Base-by-base conservation (phyloP, 768 basidiomycete species). In the Lactifluus subvellereus region DNA sequence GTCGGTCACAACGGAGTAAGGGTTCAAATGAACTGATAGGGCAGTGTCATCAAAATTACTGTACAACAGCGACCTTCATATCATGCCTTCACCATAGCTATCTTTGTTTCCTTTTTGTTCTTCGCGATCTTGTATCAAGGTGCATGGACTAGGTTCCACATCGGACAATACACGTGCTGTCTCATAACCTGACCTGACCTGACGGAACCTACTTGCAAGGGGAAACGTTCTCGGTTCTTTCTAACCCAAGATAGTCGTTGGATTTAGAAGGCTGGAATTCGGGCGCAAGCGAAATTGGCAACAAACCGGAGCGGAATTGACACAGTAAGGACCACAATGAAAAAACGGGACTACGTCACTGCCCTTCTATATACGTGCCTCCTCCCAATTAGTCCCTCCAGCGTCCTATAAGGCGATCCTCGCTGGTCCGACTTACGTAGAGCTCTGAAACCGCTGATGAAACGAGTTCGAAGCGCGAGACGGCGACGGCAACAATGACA, bases 1-100 rank as follows among this genome's bases (percentile, higher is more conserved):
- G 69, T 73, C 73, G 18, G 73, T 74, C 63, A 74, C 73, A 51
- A 71, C 70, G 27, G 73, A 74, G 70, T 74, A 71, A 67, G 43
- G 22, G 61, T 20, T 10, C 13, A 32, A 58, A 22, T 30, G n/a
- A 18, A 9, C 13, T 48, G 16, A 32, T 22, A 13, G 18, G 13
- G 18, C 30, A 18, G 37, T 48, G 58, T 53, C 40, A 30, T 51
- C 32, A 54, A 35, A 63, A 30, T 53, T 55, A 32, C 47, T 65
- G 67, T 63, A 65, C 50, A 51, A 37, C 33, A 59, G 45, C 30
- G 20, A 61, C 33, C 27, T 52, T 45, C 27, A 62, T 64, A 55
- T 54, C 64, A 48, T 48, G 20, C 20, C 43, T 32, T 18, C 43
- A 14, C 27, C 35, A 45, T 55, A 48, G 18, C 40, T 16, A 9